Evolutionary conservation across 345 rosid species (phyloP).

Genomic region (Heritiera littoralis): DNA sequence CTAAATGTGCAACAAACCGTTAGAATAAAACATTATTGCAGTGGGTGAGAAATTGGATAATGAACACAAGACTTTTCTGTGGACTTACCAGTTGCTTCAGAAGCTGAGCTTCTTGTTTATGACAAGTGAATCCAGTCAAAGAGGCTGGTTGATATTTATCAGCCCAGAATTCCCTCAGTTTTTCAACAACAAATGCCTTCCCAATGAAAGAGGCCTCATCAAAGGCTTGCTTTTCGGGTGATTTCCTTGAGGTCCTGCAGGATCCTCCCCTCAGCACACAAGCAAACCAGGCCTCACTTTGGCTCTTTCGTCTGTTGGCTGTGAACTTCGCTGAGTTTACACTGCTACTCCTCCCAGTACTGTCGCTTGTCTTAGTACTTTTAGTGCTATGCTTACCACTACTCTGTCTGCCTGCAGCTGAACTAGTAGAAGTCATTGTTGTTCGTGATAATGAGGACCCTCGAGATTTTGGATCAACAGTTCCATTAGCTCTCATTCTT

Average conservation of each 20-base stretch:
- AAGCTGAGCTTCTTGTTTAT: conserved; percentile 65
- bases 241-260: conserved; percentile 42
- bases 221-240: conserved; percentile 37
- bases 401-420: conserved; percentile 32
- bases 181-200: conserved; percentile 56
- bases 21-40: neutral
- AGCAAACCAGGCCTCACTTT: conserved; percentile 51
- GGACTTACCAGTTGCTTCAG: conserved; percentile 58
- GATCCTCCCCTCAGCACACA: conserved; percentile 48
- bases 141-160: conserved; percentile 65
- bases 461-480: conserved; percentile 25
- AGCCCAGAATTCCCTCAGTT: conserved; percentile 64
- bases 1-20: conserved; percentile 29
- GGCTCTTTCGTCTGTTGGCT: conserved; percentile 38
- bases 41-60: neutral
- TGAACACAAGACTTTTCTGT: neutral
- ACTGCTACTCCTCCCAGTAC: conserved; percentile 40
- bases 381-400: conserved; percentile 34
- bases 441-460: conserved; percentile 30
- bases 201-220: conserved; percentile 55
- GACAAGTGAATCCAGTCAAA: conserved; percentile 55
- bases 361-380: conserved; percentile 43
- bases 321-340: conserved; percentile 41
- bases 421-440: conserved; percentile 29
- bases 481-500: conserved; percentile 20